Percentiles rank a stretch among this genome's conserved stretches.
These are phyloP conservation scores for Jatropha curcas DNA, from an alignment of 345 rosid genomes.

Conservation along the genomic window DNA sequence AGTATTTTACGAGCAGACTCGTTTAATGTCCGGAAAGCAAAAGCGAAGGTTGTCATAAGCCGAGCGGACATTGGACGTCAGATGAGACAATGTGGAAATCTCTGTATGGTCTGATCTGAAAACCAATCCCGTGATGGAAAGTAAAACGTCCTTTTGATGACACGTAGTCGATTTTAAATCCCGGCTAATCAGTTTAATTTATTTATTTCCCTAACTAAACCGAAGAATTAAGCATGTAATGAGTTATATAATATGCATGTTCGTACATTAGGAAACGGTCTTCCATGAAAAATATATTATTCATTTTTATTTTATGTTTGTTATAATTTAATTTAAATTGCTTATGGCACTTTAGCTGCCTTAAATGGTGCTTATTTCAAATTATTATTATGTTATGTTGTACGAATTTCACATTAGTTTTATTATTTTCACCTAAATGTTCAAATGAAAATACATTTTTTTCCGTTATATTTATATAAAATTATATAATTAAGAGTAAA, in stretches of 20 bases:
- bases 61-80: conserved; percentile 19
- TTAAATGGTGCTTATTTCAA: too few species aligned
- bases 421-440: too few species aligned
- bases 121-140: background rate
- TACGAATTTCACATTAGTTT: too few species aligned
- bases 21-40: background rate
- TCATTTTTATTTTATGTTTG: background rate
- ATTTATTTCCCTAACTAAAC: background rate
- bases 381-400: too few species aligned
- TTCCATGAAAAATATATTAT: conserved; percentile 10
- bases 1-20: background rate
- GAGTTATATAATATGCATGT: background rate
- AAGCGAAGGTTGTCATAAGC: background rate
- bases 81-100: conserved; percentile 12
- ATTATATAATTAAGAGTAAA: too few species aligned
- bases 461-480: too few species aligned
- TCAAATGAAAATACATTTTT: too few species aligned
- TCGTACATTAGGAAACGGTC: conserved; percentile 9
- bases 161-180: background rate
- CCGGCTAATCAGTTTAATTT: background rate
- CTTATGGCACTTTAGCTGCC: too few species aligned
- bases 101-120: background rate
- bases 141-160: background rate
- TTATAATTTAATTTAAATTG: background rate
- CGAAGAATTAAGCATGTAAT: background rate